A percentile compares a stretch with the other conserved stretches of the same genome.
These are phyloP conservation scores for Coemansia reversa DNA, from an alignment of 192 early-diverging fungal species.

Conservation along the genomic window DNA sequence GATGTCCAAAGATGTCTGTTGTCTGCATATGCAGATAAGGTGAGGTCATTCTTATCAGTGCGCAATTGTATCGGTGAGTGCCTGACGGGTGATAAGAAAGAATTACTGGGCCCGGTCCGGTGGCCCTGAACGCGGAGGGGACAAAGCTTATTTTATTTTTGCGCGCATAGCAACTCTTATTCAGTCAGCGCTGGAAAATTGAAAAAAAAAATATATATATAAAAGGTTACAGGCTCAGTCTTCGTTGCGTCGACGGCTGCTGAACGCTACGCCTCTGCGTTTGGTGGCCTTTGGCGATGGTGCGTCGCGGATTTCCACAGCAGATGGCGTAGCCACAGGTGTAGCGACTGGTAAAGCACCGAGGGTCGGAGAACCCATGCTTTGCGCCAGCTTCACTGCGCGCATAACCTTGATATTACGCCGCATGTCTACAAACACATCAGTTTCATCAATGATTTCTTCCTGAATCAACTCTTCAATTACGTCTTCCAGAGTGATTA, in stretches of 20 bases:
- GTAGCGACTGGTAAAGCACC: not conserved
- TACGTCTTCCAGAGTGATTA: conserved; percentile 79
- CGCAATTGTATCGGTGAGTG: too few species aligned
- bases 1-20: too few species aligned
- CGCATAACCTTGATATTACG: conserved; percentile 48
- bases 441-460: conserved; percentile 81
- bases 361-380: not conserved
- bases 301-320: not conserved
- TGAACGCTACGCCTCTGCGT: conserved; percentile 21
- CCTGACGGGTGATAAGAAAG: not conserved
- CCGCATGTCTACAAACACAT: conserved; percentile 61
- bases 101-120: too few species aligned
- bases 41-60: too few species aligned
- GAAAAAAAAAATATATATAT: too few species aligned
- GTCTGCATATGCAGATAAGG: too few species aligned
- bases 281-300: conserved; percentile 1
- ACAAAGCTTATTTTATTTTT: too few species aligned
- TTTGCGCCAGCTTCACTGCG: conserved; percentile 44
- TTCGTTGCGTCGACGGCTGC: conserved; percentile 28
- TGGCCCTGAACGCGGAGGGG: too few species aligned
- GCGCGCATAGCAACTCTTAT: too few species aligned
- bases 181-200: too few species aligned
- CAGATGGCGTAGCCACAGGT: not conserved
- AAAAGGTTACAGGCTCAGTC: not conserved
- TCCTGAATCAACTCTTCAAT: conserved; percentile 84